Base-by-base conservation (phyloP, 257 asterid genomes). In the Linaria vulgaris region DNA sequence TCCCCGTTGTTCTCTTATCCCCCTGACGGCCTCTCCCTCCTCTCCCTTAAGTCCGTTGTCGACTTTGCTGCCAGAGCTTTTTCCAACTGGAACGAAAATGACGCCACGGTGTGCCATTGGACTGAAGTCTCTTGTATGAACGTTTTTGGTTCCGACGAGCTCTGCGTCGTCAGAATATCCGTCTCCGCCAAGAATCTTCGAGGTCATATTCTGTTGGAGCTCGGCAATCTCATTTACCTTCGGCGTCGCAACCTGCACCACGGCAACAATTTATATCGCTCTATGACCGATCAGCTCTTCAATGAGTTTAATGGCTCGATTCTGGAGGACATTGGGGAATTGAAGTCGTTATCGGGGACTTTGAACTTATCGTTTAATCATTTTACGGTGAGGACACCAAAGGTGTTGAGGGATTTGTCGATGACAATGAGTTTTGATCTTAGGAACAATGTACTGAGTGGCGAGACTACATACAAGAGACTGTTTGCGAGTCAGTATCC, bases 401-500 rank as follows among this genome's bases (percentile, higher is more conserved):
- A 85, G 72, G 69, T 79, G 39, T 59, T 92, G n/a, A 95, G 95
- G 11, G 91, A 92, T 76, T 76, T 92, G 61, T 83, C 91, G 0
- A 76, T 90, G 39, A 90, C 96, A 0, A 95, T 89, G 65, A 92
- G 94, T 63, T 90, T 92, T 64, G 97, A 87, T 76, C 96, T 92
- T 22, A 81, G 89, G 80, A 72, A 74, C n/a, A 92, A 92, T 38
- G 79, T 81, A 60, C 74, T 92, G 66, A 82, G 80, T 14, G 99
- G 99, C 19, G 94, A 87, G 78, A 85, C 90, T 69, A 97, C 99
- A 0, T 94, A 89, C 59, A 78, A 91, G 0, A 97, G 99, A 20
- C 81, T 96, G 11, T 89, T 92, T 56, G 81, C 96, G 2, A 85
- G 85, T 78, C 99, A 92, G 71, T 97, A 97, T 20, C 97, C 99